Percentiles rank a stretch among this genome's conserved stretches.
These are phyloP conservation scores for Dorcoceras hygrometricum DNA, from an alignment of 257 asterid species.

Conservation along the genomic window DNA sequence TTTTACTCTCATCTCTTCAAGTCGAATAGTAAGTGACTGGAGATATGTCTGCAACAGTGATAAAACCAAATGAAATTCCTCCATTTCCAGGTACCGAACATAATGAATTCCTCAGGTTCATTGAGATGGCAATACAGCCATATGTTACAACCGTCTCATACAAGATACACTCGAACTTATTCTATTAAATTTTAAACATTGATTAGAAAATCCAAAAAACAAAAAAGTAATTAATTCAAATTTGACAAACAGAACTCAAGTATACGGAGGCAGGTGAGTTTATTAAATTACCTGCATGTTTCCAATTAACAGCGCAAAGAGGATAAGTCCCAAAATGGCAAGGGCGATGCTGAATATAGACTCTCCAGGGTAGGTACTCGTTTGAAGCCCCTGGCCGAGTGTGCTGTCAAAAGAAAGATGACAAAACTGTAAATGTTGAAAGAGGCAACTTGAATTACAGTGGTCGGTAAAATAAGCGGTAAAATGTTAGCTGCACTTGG, in stretches of 20 bases:
- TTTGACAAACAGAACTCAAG: neutral
- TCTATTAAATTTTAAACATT: neutral
- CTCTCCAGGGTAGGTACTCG: slow-evolving; percentile 96
- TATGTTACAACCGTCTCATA: slow-evolving; percentile 1
- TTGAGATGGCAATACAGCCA: neutral
- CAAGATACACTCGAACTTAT: neutral
- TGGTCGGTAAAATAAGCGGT: neutral
- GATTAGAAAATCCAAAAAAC: neutral
- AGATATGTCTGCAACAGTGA: slow-evolving; percentile 77
- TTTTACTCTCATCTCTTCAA: slow-evolving; percentile 98
- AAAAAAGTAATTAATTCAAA: neutral
- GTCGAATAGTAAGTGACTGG: slow-evolving; percentile 93
- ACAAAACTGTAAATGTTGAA: slow-evolving; percentile 10
- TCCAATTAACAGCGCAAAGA: slow-evolving; percentile 93
- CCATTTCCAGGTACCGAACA: neutral
- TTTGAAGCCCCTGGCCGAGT: slow-evolving; percentile 96
- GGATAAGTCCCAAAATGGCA: slow-evolving; percentile 91
- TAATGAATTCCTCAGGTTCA: slow-evolving; percentile 4
- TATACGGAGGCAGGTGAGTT: neutral
- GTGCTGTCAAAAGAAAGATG: slow-evolving; percentile 55
- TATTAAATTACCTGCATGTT: slow-evolving; percentile 83
- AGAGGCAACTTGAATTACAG: slow-evolving; percentile 3
- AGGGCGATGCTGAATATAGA: slow-evolving; percentile 91
- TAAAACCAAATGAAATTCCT: slow-evolving; percentile 12
- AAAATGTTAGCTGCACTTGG: slow-evolving; percentile 3